Conservation (phyloP, 2,329 filamentous ascomycete species). For the Alternaria consortialis region DNA sequence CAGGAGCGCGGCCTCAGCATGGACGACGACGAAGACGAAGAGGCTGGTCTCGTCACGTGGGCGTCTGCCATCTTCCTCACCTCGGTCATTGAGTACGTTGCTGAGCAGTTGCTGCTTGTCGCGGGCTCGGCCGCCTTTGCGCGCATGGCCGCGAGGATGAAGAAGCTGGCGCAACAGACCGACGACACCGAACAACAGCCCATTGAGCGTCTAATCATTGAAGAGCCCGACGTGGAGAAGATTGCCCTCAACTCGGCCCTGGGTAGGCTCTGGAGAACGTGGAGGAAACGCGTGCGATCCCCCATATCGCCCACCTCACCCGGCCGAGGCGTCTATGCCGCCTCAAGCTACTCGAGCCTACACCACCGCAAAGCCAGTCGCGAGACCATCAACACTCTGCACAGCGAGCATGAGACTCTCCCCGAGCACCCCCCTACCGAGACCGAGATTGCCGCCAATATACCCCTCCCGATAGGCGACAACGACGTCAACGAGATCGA, state of each 20-base stretch:
- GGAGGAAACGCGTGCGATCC: conserved; percentile 82
- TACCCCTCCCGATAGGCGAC: conserved; percentile 73
- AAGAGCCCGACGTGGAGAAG: conserved; percentile 91
- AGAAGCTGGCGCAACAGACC: conserved; percentile 41
- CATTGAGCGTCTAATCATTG: conserved; percentile 77
- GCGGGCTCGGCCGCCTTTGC: conserved; percentile 84
- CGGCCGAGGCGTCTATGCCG: conserved; percentile 32
- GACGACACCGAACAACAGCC: conserved; percentile 60
- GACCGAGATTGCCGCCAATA: conserved; percentile 62
- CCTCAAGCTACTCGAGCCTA: conserved; percentile 43
- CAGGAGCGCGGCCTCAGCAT: conserved; percentile 72
- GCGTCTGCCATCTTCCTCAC: conserved; percentile 96
- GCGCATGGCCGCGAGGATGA: conserved; percentile 59
- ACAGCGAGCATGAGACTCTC: conserved; percentile 34
- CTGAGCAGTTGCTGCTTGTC: conserved; percentile 87
- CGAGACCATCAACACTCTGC: conserved; percentile 36
- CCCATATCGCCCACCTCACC: conserved; percentile 40
- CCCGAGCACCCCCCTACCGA: conserved; percentile 57
- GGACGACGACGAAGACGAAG: conserved; percentile 53
- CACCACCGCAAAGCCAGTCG: conserved; percentile 42
- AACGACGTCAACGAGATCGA: conserved; percentile 83
- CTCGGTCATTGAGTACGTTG: conserved; percentile 91
- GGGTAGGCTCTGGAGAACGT: conserved; percentile 90
- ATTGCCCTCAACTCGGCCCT: conserved; percentile 88
- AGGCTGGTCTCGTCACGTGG: conserved; percentile 72